Base-by-base conservation (phyloP, 768 basidiomycete genomes). In the Lentinula boryana region DNA sequence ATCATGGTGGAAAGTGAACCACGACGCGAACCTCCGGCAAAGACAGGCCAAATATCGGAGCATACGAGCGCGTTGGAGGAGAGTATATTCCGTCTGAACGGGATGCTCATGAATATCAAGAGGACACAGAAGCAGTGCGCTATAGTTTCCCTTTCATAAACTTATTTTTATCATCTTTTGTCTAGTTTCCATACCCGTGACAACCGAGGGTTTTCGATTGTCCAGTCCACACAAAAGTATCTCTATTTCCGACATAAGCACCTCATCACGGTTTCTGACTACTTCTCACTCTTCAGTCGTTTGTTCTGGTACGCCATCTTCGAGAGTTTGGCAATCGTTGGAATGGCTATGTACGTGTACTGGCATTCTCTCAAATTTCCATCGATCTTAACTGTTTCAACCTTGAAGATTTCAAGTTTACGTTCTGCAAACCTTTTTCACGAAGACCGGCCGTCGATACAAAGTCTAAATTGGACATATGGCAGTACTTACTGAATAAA, bases 1-100 rank as follows among this genome's bases (percentile, higher is more conserved):
- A 98, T 99, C 74, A 95, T 98, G 94, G 93, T 94, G 51, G 97
- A 99, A 81, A 94, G 90, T 63, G 96, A 98, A 70, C 97, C 97
- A 1, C 80, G 97, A 55, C 80, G 93, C 55, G 88, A 94, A 68
- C 82, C 94, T 2, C 91, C 95, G 2, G 92, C 89, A 8, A 95
- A 94, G 71, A 84, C 90, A 4, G 88, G 88, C 13, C 91, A 93
- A 72, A 85, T 99, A 40, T 78, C 89, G 12, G 95, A 98, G 63
- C 97, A 98, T 66, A 98, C 97, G 27, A 91, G 84, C 57, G 86
- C 90, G 9, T 76, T 99, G 60, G 96, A 98, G 75, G 97, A 99
- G 78, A 95, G 93, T 70, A 88, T 98, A 56, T 98, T 93, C 77
- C 85, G 93, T 59, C 77, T 99, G 61, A 93, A 86, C 64, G 88